Conservation (phyloP, 768 basidiomycete genomes). For the Lentinus tigrinus region DNA sequence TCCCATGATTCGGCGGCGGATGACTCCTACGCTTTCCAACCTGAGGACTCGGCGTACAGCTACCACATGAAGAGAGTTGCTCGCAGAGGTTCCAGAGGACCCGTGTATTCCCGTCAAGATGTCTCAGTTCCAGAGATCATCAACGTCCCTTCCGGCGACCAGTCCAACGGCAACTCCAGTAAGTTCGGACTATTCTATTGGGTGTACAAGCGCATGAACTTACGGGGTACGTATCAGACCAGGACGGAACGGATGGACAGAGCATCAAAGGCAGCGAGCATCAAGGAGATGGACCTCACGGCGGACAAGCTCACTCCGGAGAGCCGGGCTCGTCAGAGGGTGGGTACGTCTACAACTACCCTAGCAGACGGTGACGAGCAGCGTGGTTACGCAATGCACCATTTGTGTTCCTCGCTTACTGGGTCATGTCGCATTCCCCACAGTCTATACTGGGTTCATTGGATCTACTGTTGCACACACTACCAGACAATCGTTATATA, state of each 20-base stretch:
- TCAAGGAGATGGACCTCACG: not conserved
- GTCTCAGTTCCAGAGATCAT: not conserved
- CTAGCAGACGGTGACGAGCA: not conserved
- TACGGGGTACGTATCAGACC: not conserved
- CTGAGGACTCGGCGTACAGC: not conserved
- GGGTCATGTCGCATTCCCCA: not conserved
- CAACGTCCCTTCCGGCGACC: not conserved
- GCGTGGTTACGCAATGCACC: not conserved
- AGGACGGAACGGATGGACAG: conserved; percentile 6
- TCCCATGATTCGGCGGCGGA: not conserved
- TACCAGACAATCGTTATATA: too few relatives aligned
- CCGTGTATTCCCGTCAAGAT: not conserved
- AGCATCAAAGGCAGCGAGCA: conserved; percentile 1
- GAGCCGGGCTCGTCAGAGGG: conserved; percentile 7
- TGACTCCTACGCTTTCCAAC: not conserved
- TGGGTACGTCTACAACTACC: conserved; percentile 12
- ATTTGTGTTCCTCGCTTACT: not conserved
- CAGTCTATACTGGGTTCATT: not conserved
- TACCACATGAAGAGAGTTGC: not conserved
- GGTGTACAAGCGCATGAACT: too few relatives aligned
- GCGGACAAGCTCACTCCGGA: conserved; percentile 8
- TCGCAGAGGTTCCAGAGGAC: not conserved
- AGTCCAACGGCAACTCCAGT: conserved; percentile 3
- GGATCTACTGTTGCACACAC: not conserved
- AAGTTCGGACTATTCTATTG: not conserved